Conservation (phyloP, 352 stramenopile species). For the Globisporangium nodosum region DNA sequence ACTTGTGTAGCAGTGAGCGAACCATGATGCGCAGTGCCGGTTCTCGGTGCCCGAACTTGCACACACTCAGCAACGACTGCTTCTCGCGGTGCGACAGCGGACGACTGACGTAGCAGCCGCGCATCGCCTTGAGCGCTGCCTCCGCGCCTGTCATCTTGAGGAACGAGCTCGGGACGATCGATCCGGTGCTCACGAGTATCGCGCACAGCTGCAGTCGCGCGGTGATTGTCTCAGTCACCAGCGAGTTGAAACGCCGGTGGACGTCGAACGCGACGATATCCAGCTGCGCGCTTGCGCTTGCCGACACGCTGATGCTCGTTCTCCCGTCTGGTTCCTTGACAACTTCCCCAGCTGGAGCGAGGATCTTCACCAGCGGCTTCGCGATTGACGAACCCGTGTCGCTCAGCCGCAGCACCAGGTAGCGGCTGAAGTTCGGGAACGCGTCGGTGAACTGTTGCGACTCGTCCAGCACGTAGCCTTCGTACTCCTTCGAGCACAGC, state of each 20-base stretch:
- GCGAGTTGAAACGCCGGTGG: slow-evolving; percentile 24
- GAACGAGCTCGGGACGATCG: slow-evolving; percentile 13
- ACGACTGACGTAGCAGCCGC: slow-evolving; percentile 26
- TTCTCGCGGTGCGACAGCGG: slow-evolving; percentile 24
- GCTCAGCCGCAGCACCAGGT: slow-evolving; percentile 23
- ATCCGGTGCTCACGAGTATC: slow-evolving; percentile 25
- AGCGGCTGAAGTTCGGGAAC: slow-evolving; percentile 29
- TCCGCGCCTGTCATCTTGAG: slow-evolving; percentile 45
- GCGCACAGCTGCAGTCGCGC: slow-evolving; percentile 33
- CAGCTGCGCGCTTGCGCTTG: no score
- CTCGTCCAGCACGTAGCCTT: slow-evolving; percentile 28
- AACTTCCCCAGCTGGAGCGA: no score
- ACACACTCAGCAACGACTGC: slow-evolving; percentile 19
- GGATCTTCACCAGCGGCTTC: not conserved
- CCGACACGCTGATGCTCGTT: no score
- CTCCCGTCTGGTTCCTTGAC: no score
- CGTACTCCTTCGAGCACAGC: slow-evolving; percentile 23
- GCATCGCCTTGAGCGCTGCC: slow-evolving; percentile 32
- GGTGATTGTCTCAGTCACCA: slow-evolving; percentile 31
- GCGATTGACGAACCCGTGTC: slow-evolving; percentile 3
- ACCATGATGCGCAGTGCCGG: slow-evolving; percentile 33
- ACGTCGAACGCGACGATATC: slow-evolving; percentile 16
- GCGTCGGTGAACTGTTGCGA: slow-evolving; percentile 36
- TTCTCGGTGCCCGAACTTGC: slow-evolving; percentile 29
- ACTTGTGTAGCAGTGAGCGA: slow-evolving; percentile 19